A percentile compares a stretch with the other conserved stretches of the same genome.
Evolutionary conservation across 352 stramenopile genomes (phyloP).

Genomic region (Phytopythium aichiense): DNA sequence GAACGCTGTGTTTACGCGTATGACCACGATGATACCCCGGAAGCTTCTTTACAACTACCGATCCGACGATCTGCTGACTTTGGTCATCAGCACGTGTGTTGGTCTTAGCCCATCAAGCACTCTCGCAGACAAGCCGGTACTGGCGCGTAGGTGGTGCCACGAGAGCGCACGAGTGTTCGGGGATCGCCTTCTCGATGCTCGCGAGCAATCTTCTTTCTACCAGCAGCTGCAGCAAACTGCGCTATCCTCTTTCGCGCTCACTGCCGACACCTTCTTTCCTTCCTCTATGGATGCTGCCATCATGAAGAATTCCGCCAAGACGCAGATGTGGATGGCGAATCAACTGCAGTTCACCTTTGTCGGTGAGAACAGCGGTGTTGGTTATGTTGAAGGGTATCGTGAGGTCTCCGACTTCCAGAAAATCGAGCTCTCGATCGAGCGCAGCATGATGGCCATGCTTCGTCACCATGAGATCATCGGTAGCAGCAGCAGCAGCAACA

Average conservation of each 20-base stretch:
- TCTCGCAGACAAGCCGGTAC: slow-evolving; percentile 36
- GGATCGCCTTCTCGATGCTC: slow-evolving; percentile 37
- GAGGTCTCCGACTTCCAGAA: slow-evolving; percentile 54
- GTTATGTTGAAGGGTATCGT: slow-evolving; percentile 43
- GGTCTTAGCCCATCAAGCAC: slow-evolving; percentile 26
- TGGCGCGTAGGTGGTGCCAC: slow-evolving; percentile 72
- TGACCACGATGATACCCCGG: slow-evolving; percentile 8
- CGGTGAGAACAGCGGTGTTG: slow-evolving; percentile 31
- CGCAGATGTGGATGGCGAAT: slow-evolving; percentile 36
- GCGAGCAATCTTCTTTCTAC: slow-evolving; percentile 37
- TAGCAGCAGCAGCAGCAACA: not conserved
- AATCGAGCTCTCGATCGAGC: slow-evolving; percentile 45
- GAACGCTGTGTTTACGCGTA: slow-evolving; percentile 16
- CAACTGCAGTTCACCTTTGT: slow-evolving; percentile 58
- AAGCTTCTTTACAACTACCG: slow-evolving; percentile 61
- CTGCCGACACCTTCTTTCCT: slow-evolving; percentile 35
- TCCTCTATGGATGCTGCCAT: slow-evolving; percentile 7
- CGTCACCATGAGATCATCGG: slow-evolving; percentile 18
- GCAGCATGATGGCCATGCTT: slow-evolving; percentile 51
- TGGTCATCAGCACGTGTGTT: slow-evolving; percentile 44
- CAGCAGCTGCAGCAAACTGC: slow-evolving; percentile 41
- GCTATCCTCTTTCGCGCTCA: slow-evolving; percentile 35
- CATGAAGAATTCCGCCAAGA: slow-evolving; percentile 15
- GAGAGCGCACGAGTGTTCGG: slow-evolving; percentile 50
- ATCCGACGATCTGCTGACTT: slow-evolving; percentile 29